phyloP scores from a whole-genome alignment of 176 grass and related monocot genomes.

The Musa itinerans region DNA sequence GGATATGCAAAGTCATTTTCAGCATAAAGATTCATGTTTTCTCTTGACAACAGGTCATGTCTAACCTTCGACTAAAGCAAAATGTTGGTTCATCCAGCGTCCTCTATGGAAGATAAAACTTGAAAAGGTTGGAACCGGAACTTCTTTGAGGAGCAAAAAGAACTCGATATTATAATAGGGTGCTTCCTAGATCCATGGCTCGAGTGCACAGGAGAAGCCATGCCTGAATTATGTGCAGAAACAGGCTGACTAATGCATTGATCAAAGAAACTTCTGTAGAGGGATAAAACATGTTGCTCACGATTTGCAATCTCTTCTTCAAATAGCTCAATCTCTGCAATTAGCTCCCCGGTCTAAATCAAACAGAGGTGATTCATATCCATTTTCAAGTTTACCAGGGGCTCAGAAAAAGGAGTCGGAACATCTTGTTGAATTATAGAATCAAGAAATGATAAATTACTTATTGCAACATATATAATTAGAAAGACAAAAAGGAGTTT shows the following conservation, averaged over 20 bases:
- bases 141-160: conserved; percentile 93
- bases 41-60: conserved; percentile 41
- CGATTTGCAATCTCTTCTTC: conserved; percentile 90
- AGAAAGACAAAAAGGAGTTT: no score
- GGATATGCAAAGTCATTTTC: conserved; percentile 21
- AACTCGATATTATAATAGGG: conserved; percentile 67
- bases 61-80: conserved; percentile 49
- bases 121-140: conserved; percentile 68
- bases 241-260: conserved; percentile 51
- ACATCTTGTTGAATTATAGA: no score
- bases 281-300: conserved; percentile 82
- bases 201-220: conserved; percentile 67
- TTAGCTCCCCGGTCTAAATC: conserved; percentile 68
- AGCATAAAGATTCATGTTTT: conserved; percentile 33
- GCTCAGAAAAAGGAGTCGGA: no score
- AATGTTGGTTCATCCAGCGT: conserved; percentile 35
- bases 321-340: conserved; percentile 80
- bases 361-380: background rate
- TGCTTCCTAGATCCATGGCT: conserved; percentile 44
- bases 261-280: conserved; percentile 91
- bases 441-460: no score
- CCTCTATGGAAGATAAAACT: conserved; percentile 50
- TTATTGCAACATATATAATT: no score
- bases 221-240: conserved; percentile 66
- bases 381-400: no score